Evolutionary conservation across 2,329 filamentous ascomycete genomes (phyloP), one percentile per base, ranked within the genome.

Genomic region (Ophiostoma angusticollis): DNA sequence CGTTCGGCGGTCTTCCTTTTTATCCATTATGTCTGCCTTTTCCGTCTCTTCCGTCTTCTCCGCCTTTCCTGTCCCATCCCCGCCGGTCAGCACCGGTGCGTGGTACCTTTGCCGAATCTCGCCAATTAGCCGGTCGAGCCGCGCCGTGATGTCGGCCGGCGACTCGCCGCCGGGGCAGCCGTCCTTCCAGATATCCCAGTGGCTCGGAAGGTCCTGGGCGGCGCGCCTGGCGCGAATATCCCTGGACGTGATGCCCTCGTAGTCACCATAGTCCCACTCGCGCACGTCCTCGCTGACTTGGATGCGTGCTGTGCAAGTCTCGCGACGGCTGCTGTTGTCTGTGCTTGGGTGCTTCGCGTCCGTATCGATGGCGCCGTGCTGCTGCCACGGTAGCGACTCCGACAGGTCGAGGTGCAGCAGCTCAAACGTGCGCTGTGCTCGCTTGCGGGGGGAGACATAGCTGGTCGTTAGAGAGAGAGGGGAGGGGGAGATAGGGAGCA

Each of bases 151-250:
- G 41, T 94, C 74, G 29, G 74, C 64, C 0, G 87, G 83, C 31
- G 60, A 83, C 79, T 93, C 85, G 56, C 86, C 86, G 3, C 78
- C 82, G 1, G 80, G 80, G 58, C 85, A 93, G 0, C 85, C 85
- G 54, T 93, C 84, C n/a, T 64, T 67, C 85, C 85, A 93, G 47
- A 93, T 93, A 60, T 91, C 81, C 84, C 84, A 93, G 18, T 61
- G 57, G 4, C 63, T 67, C 29, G 63, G 48, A 16, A 70, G 61
- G 7, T 81, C 82, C 42, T 74, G 63, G 50, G 69, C 63, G 43
- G 61, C 65, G 36, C 72, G 70, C 48, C 62, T 52, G 37, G 67
- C 65, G 36, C 72, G 66, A 53, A 93, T 93, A 48, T 84, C 67
- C 13, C 67, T 60, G 45, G 70, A 79, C 25, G 80, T 84, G 54